phyloP scores from a whole-genome alignment of 2,329 filamentous ascomycete species.

The Penicillium sp. region DNA sequence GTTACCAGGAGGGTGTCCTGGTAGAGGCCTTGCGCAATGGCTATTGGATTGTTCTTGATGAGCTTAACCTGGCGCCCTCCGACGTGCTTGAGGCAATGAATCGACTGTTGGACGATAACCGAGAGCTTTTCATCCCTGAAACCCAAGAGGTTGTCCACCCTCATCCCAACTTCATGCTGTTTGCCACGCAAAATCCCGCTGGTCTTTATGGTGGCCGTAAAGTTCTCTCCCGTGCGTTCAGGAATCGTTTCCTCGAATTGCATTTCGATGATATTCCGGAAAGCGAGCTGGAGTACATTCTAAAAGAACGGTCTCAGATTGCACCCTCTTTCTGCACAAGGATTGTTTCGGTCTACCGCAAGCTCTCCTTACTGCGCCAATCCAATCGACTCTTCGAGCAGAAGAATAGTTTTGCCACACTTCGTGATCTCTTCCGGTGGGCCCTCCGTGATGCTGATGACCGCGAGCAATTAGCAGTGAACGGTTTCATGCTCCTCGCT shows the following conservation, averaged over 20 bases:
- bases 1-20: constrained; percentile 88
- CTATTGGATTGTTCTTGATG: constrained; percentile 97
- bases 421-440: constrained; percentile 95
- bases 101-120: constrained; percentile 89
- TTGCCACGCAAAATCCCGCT: constrained; percentile 95
- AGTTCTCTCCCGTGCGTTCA: constrained; percentile 84
- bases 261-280: constrained; percentile 98
- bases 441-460: constrained; percentile 78
- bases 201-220: constrained; percentile 95
- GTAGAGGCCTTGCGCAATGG: constrained; percentile 89
- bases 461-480: constrained; percentile 79
- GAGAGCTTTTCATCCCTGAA: constrained; percentile 91
- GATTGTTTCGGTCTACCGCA: constrained; percentile 91
- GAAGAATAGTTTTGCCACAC: constrained; percentile 92
- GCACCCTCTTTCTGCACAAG: constrained; percentile 85
- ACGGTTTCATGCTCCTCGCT: constrained; percentile 93
- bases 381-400: constrained; percentile 91
- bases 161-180: constrained; percentile 94
- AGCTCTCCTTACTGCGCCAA: constrained; percentile 83
- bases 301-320: constrained; percentile 82
- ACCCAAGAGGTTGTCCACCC: constrained; percentile 91
- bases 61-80: constrained; percentile 92
- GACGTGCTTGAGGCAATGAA: constrained; percentile 97
- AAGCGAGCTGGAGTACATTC: constrained; percentile 83
- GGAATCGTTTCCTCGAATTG: constrained; percentile 92